Percentiles rank a stretch among this genome's conserved stretches.
phyloP scores from a whole-genome alignment of 148 eudicot species.

The Persicaria maculosa region DNA sequence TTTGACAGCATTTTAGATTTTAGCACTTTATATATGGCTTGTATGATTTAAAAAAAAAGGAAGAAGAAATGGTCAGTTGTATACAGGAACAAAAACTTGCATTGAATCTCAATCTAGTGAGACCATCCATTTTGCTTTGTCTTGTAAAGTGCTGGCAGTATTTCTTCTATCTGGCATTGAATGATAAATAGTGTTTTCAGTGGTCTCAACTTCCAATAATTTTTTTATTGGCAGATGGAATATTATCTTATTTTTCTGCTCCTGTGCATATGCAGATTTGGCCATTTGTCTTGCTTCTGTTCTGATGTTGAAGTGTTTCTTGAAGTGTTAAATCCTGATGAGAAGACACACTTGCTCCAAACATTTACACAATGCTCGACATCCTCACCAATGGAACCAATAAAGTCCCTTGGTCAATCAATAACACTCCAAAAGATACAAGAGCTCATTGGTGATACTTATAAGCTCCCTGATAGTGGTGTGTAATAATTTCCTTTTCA shows the following conservation, averaged over 20 bases:
- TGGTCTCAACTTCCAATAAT: background rate
- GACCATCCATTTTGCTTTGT: background rate
- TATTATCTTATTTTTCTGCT: background rate
- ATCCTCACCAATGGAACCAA: constrained; percentile 30
- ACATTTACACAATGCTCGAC: constrained; percentile 36
- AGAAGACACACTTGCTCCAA: constrained; percentile 41
- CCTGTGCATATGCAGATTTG: constrained; percentile 47
- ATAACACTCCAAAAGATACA: constrained; percentile 52
- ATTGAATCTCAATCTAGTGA: constrained; percentile 5
- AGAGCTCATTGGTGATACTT: constrained; percentile 46
- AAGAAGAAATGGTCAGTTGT: background rate
- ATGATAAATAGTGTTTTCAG: background rate
- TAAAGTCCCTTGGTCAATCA: constrained; percentile 52
- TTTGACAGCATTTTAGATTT: too few species aligned
- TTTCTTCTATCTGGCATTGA: background rate
- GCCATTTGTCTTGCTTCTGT: constrained; percentile 81
- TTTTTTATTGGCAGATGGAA: background rate
- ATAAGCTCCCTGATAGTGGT: constrained; percentile 49
- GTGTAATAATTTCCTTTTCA: constrained; percentile 14
- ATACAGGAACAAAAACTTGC: background rate
- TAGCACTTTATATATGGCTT: background rate
- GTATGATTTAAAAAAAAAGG: background rate
- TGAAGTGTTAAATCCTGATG: constrained; percentile 42
- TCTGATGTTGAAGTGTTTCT: constrained; percentile 78
- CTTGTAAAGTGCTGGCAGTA: background rate